phyloP scores from a whole-genome alignment of 2,329 filamentous ascomycete genomes.

The Domatiomyces catenatus region DNA sequence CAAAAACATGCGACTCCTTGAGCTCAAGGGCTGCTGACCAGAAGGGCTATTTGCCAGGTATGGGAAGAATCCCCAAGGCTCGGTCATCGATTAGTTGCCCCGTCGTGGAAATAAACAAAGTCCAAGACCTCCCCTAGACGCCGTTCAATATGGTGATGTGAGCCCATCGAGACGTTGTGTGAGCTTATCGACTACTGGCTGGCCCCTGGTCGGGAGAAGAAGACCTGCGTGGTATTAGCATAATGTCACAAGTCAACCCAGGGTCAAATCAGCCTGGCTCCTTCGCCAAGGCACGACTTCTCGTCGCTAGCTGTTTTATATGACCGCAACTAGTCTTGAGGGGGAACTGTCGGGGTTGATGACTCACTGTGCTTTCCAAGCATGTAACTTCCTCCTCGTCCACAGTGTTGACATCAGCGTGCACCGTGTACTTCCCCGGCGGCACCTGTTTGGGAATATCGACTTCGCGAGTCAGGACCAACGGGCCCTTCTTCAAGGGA shows the following conservation, averaged over 20 bases:
- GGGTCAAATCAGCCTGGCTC: background rate
- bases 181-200: background rate
- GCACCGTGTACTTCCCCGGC: constrained; percentile 77
- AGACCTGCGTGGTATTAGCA: background rate
- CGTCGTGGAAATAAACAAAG: background rate
- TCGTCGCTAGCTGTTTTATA: background rate
- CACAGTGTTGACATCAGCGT: constrained; percentile 66
- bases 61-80: too few relatives aligned
- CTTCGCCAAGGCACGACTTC: too few relatives aligned
- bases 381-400: constrained; percentile 70
- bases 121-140: background rate
- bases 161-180: background rate
- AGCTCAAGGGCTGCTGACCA: too few relatives aligned
- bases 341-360: background rate
- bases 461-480: constrained; percentile 63
- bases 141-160: background rate
- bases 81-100: background rate
- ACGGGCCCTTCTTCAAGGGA: constrained; percentile 65
- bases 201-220: background rate
- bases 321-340: background rate
- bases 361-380: constrained; percentile 44
- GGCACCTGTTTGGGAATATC: constrained; percentile 59
- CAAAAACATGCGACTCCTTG: too few relatives aligned
- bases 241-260: background rate
- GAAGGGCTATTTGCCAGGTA: too few relatives aligned